Conservation (phyloP, 805 yeast species). For the Candida adriatica region DNA sequence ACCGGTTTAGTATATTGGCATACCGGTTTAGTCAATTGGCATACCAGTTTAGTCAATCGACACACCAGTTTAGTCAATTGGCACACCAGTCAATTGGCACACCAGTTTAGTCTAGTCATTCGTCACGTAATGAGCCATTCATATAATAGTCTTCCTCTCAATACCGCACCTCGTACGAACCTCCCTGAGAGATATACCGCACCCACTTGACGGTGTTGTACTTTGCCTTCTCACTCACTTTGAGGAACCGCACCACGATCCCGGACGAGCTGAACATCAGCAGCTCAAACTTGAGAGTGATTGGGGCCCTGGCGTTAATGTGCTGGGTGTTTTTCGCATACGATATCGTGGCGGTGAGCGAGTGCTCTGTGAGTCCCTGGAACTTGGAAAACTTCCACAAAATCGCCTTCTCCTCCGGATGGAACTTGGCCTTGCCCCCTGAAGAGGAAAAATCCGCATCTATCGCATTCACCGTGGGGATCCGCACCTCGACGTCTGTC, state of each 20-base stretch:
- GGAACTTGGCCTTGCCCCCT: constrained; percentile 63
- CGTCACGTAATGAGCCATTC: too few relatives aligned
- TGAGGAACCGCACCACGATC: constrained; percentile 62
- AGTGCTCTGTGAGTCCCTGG: constrained; percentile 58
- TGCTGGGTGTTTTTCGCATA: constrained; percentile 16
- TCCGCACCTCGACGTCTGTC: constrained; percentile 50
- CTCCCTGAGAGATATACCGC: constrained; percentile 67
- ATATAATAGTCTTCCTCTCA: too few relatives aligned
- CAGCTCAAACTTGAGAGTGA: constrained; percentile 59
- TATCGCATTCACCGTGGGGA: constrained; percentile 66
- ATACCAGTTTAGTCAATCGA: too few relatives aligned
- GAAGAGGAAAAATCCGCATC: constrained; percentile 39
- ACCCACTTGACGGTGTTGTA: constrained; percentile 86
- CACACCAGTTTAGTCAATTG: too few relatives aligned
- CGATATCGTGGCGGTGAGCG: constrained; percentile 50
- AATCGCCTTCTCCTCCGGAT: constrained; percentile 56
- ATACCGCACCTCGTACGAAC: constrained; percentile 74
- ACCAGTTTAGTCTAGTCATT: too few relatives aligned
- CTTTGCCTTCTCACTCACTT: constrained; percentile 50
- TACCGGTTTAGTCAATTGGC: too few relatives aligned
- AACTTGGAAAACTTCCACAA: constrained; percentile 68
- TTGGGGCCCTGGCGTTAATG: constrained; percentile 55
- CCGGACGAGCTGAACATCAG: constrained; percentile 78
- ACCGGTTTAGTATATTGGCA: too few relatives aligned
- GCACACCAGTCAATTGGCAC: too few relatives aligned